Base-by-base conservation (phyloP, 2,329 filamentous ascomycete genomes). In the Fusarium sp. region DNA sequence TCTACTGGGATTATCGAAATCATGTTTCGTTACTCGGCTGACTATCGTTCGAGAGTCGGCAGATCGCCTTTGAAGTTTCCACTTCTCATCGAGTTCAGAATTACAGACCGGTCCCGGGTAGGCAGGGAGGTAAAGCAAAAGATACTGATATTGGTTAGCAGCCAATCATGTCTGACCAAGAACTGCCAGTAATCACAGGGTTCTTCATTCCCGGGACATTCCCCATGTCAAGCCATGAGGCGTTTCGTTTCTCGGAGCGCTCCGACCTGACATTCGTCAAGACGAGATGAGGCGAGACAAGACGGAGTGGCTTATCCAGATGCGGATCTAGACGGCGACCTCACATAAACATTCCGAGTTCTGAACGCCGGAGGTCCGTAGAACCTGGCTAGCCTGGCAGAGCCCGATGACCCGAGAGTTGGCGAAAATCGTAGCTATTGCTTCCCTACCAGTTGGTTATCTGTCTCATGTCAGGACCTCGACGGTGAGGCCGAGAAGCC, bases 151-250 rank as follows among this genome's bases (percentile, higher is more conserved):
- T 13, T 37, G 46, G 27, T 20, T 49, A 67, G 37, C 20, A 10
- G 32, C 65, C 56, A 62, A 57, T 49, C 48, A 58, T 40, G 33
- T 23, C 26, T 26, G 41, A n/a, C 15, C 20, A 52, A 38, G 26
- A 13, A n/a, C 20, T 40, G 15, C 20, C 17, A 30, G 35, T 33
- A 26, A 35, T 20, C 11, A n/a, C 40, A 59, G 48, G 45, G 58
- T 41, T 50, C 30, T 38, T 35, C 33, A 55, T 53, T 50, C 44
- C 50, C 49, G 61, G 52, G 42, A 38, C n/a, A 63, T 67, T 64
- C 41, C 57, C 50, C 38, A 38, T 54, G 38, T 53, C 64, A 70
- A 62, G 45, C 45, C 57, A 73, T 55, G 42, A 67, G 62, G 42
- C 30, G 35, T 57, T 56, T 42, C 38, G 35, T 54, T 60, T 42